Evolutionary conservation across 306 rosid genomes (phyloP).

Genomic region (Castanea mollissima): DNA sequence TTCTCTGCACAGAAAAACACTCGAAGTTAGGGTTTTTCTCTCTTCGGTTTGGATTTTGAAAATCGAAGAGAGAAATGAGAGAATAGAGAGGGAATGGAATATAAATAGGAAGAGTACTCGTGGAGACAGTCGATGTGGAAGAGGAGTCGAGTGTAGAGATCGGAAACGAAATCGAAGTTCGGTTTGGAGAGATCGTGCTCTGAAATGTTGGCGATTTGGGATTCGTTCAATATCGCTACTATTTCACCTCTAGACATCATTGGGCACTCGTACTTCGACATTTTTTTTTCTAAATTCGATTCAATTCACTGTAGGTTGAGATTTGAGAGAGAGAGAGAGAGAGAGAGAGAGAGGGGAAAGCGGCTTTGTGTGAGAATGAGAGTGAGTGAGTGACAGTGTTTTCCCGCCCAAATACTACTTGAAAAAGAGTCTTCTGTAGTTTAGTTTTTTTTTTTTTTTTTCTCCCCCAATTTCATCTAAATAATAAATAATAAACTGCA

Average conservation of each 20-base stretch:
- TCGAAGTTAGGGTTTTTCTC: background rate
- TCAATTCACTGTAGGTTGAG: too few relatives aligned
- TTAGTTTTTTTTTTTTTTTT: too few relatives aligned
- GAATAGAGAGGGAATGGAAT: background rate
- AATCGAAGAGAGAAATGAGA: background rate
- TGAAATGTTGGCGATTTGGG: conserved; percentile 51
- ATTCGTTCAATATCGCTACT: conserved; percentile 25
- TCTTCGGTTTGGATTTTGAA: background rate
- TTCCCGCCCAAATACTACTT: too few relatives aligned
- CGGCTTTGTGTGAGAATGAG: too few relatives aligned
- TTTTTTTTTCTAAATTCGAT: background rate
- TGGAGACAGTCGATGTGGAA: conserved; percentile 45
- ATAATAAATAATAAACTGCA: too few relatives aligned
- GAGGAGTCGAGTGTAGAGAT: conserved; percentile 63
- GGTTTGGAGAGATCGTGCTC: conserved; percentile 61
- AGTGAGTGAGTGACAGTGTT: too few relatives aligned
- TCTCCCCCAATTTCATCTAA: too few relatives aligned
- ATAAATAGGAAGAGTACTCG: conserved; percentile 28
- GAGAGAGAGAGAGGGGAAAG: too few relatives aligned
- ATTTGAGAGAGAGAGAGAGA: too few relatives aligned
- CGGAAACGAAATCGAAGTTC: conserved; percentile 40
- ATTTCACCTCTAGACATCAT: conserved; percentile 55
- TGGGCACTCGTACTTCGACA: conserved; percentile 72
- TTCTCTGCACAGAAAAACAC: conserved; percentile 45
- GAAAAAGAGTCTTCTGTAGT: too few relatives aligned